These are phyloP conservation scores for Trypanosoma scelopori DNA, from an alignment of 208 protist species.

Conservation along the genomic window DNA sequence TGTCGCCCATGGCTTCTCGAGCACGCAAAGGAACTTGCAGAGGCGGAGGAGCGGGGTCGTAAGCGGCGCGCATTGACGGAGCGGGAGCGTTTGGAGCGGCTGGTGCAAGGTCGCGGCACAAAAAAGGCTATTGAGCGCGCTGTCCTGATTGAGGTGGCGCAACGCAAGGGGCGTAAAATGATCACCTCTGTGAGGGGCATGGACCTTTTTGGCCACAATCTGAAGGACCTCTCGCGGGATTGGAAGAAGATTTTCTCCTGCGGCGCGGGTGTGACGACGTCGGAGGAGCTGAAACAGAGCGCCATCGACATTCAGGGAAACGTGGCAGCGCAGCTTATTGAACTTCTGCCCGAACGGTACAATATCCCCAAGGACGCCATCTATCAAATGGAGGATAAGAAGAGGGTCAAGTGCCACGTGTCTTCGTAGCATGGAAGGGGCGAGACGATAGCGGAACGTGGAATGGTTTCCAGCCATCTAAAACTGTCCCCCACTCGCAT, in stretches of 20 bases:
- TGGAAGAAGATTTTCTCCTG: slow-evolving; percentile 87
- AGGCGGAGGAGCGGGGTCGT: slow-evolving; percentile 77
- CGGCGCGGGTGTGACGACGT: slow-evolving; percentile 68
- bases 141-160: slow-evolving; percentile 64
- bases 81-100: slow-evolving; percentile 73
- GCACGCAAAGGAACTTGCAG: slow-evolving; percentile 81
- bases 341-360: slow-evolving; percentile 77
- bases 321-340: slow-evolving; percentile 56
- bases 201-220: slow-evolving; percentile 84
- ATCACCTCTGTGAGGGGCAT: slow-evolving; percentile 80
- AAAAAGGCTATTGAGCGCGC: slow-evolving; percentile 82
- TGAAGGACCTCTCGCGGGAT: slow-evolving; percentile 80
- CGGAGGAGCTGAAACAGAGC: slow-evolving; percentile 69
- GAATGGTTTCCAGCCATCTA: not conserved
- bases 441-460: slow-evolving; percentile 3
- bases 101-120: slow-evolving; percentile 70
- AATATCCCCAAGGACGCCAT: slow-evolving; percentile 72
- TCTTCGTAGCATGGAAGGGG: not conserved
- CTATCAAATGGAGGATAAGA: slow-evolving; percentile 74
- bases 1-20: slow-evolving; percentile 89
- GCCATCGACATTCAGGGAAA: slow-evolving; percentile 85
- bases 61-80: slow-evolving; percentile 80
- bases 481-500: too few species aligned
- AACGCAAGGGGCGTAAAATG: slow-evolving; percentile 60
- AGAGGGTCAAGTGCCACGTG: slow-evolving; percentile 48